A percentile compares a stretch with the other conserved stretches of the same genome.
These are phyloP conservation scores for Mycosphaerella arachidis DNA, from an alignment of 2,329 filamentous ascomycete species.

Conservation along the genomic window DNA sequence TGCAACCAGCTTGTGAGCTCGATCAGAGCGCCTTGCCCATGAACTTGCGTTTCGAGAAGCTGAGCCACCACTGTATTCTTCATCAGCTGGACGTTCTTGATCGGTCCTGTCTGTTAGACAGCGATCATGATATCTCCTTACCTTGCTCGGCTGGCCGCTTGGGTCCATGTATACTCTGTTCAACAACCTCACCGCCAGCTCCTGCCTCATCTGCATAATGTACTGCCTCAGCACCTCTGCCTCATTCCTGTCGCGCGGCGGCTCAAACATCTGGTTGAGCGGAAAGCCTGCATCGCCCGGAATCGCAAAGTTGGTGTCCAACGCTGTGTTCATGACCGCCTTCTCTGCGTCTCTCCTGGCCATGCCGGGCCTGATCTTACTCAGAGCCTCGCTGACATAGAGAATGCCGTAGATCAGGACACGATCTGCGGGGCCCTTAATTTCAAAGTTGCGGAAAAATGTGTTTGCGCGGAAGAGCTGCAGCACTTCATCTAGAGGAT, in stretches of 20 bases:
- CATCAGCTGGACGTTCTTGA: constrained; percentile 20
- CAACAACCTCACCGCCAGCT: constrained; percentile 76
- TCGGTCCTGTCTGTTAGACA: neutral
- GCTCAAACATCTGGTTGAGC: constrained; percentile 93
- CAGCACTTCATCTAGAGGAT: constrained; percentile 91
- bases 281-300: constrained; percentile 92
- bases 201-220: constrained; percentile 86
- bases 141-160: constrained; percentile 59
- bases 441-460: constrained; percentile 99
- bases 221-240: constrained; percentile 86
- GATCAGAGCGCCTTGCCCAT: constrained; percentile 72
- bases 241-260: constrained; percentile 79
- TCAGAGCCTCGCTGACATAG: constrained; percentile 85
- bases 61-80: constrained; percentile 90
- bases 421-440: constrained; percentile 90
- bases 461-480: constrained; percentile 95
- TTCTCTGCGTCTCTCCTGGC: constrained; percentile 62
- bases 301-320: constrained; percentile 89
- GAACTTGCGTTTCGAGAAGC: constrained; percentile 98
- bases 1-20: neutral
- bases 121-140: constrained; percentile 27
- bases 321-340: constrained; percentile 82
- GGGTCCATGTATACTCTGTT: constrained; percentile 80
- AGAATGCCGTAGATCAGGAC: constrained; percentile 95
- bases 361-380: constrained; percentile 76